phyloP scores from a whole-genome alignment of 106 monocot species.

The Allium fistulosum region DNA sequence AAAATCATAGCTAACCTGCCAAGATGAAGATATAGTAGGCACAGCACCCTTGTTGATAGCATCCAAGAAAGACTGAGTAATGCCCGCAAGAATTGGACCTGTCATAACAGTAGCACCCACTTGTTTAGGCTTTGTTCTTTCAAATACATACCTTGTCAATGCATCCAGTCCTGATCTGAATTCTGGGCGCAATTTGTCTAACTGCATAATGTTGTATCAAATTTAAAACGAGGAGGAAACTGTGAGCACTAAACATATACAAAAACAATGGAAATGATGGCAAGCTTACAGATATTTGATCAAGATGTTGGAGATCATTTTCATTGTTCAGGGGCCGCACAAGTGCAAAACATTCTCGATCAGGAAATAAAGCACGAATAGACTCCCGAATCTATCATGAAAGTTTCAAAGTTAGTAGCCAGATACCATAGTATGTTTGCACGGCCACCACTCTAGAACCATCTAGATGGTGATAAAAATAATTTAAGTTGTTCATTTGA shows the following conservation, averaged over 20 bases:
- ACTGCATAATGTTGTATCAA: slow-evolving; percentile 27
- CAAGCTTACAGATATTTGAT: slow-evolving; percentile 73
- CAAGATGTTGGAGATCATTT: slow-evolving; percentile 82
- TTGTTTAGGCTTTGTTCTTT: slow-evolving; percentile 87
- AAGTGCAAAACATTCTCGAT: slow-evolving; percentile 93
- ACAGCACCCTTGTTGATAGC: slow-evolving; percentile 97
- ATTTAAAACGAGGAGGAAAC: slow-evolving; percentile 6
- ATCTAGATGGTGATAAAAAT: neutral
- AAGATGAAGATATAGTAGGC: slow-evolving; percentile 93
- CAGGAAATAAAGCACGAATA: slow-evolving; percentile 91
- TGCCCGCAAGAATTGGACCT: slow-evolving; percentile 80
- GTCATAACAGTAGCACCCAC: slow-evolving; percentile 80
- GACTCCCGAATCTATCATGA: slow-evolving; percentile 78
- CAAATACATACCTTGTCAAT: slow-evolving; percentile 75
- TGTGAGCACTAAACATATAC: neutral
- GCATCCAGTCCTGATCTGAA: slow-evolving; percentile 85
- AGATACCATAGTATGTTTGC: neutral
- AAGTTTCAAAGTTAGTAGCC: neutral
- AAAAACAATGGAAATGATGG: neutral
- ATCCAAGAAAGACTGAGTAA: slow-evolving; percentile 88
- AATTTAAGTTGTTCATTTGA: neutral
- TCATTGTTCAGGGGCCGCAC: slow-evolving; percentile 89
- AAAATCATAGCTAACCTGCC: slow-evolving; percentile 58
- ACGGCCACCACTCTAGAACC: neutral
- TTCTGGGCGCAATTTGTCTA: slow-evolving; percentile 73